Evolutionary conservation across 768 basidiomycete species (phyloP), one percentile per base, ranked within the genome.

Genomic region (Galerina sulciceps): DNA sequence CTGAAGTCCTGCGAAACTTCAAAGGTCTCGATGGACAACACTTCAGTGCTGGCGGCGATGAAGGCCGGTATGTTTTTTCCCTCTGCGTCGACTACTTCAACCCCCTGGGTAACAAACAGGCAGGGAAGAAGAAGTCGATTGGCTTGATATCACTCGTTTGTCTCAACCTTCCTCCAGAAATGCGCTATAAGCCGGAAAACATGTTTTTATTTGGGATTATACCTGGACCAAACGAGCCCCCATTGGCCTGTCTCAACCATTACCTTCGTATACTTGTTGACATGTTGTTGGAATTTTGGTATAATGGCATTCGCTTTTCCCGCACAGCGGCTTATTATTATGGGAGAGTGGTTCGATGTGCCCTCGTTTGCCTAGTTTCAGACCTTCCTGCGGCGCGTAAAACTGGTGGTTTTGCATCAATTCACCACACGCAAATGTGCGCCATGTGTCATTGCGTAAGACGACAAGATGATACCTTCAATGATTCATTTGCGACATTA

Each of bases 221-320:
- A 22, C 77, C 78, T 3, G 77, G 80, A 0, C 81, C 79, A 0
- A 60, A 68, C 0, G 70, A 76, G 43, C 78, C 80, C 1, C 65
- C 63, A 1, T 51, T 71, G 0, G 43, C 69, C 0, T 59, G 74
- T 35, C 63, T 79, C 8, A 79, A 81, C 38, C 75, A 79, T 44
- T 63, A 77, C 22, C 62, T 83, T 2, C 15, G 37, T 0, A 76
- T 73, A 1, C 68, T 81, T 15, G 67, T 81, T 4, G 68, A 76
- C 37, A 70, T 77, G n/a, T 65, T 81, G 0, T 45, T 73, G 1
- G 23, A 49, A 0, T 64, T 76, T 11, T 83, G 76, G 74, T 2
- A 63, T 11, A 26, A 55, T 15, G 76, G 79, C 4, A 52, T 78
- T 5, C 67, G 58, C 46, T 64, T 72, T 17, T 58, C 70, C 0